Conservation (phyloP, 495 filamentous ascomycete species). For the Talaromyces proteolyticus region DNA sequence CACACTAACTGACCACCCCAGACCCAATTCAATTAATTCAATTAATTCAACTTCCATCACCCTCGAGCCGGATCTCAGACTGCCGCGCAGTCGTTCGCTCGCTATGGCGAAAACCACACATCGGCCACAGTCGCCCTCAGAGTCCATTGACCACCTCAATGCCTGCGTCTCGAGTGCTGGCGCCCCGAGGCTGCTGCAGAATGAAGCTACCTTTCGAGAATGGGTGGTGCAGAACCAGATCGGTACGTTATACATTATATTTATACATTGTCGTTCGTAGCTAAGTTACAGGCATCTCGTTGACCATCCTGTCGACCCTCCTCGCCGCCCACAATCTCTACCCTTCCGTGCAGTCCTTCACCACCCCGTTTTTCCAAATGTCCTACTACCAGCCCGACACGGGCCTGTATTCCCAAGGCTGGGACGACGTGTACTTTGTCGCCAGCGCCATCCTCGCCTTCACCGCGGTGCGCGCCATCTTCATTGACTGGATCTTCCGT, state of each 20-base stretch:
- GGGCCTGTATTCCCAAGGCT: constrained; percentile 65
- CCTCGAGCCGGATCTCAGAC: no score
- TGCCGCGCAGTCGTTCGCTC: no score
- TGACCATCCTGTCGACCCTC: constrained; percentile 73
- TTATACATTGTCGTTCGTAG: no score
- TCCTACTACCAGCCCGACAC: constrained; percentile 69
- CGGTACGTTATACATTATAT: constrained; percentile 36
- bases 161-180: constrained; percentile 32
- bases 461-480: constrained; percentile 75
- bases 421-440: constrained; percentile 76
- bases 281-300: constrained; percentile 66
- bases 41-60: neutral
- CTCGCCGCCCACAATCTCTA: constrained; percentile 71
- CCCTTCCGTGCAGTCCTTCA: constrained; percentile 70
- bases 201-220: constrained; percentile 43
- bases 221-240: constrained; percentile 50
- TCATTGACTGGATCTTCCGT: constrained; percentile 79
- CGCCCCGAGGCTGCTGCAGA: constrained; percentile 17
- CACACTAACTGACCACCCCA: no score
- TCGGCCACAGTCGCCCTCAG: constrained; percentile 22
- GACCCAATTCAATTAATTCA: no score
- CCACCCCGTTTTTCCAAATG: constrained; percentile 77
- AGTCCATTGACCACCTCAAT: constrained; percentile 24
- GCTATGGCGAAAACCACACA: constrained; percentile 30
- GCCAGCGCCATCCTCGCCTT: constrained; percentile 75